These are phyloP conservation scores for Ceratocystis ficicola DNA, from an alignment of 2,329 filamentous ascomycete genomes.

Conservation along the genomic window DNA sequence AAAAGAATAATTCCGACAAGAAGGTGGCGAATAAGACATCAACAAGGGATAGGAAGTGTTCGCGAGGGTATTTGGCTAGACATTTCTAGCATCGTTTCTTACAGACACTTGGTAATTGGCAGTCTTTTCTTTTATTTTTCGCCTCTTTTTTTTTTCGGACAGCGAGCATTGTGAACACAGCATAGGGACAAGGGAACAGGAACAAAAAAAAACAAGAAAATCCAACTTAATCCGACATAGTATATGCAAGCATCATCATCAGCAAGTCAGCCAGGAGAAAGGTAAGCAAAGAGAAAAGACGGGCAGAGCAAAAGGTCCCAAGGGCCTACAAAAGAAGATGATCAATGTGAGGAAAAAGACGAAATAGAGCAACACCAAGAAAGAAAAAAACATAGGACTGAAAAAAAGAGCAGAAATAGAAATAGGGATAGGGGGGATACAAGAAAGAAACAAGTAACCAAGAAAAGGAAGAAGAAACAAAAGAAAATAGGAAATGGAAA, in stretches of 20 bases:
- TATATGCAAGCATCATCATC: no score
- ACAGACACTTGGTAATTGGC: no score
- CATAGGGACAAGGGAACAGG: not conserved
- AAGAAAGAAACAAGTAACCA: constrained; percentile 6
- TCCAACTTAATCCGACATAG: no score
- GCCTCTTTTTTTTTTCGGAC: not conserved
- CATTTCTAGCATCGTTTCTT: not conserved
- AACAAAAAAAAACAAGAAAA: no score
- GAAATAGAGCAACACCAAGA: constrained; percentile 2
- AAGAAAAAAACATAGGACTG: constrained; percentile 4
- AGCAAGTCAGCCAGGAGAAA: no score
- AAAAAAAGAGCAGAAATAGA: not conserved
- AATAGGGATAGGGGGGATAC: constrained; percentile 3
- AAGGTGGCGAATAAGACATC: no score
- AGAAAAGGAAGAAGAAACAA: constrained; percentile 12
- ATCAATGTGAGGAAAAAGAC: not conserved
- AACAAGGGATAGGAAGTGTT: not conserved
- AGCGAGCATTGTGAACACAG: not conserved
- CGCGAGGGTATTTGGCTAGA: not conserved
- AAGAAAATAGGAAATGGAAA: not conserved
- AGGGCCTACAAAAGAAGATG: not conserved
- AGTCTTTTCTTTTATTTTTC: not conserved
- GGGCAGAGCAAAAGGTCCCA: not conserved
- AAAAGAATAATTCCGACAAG: not conserved
- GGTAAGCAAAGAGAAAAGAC: not conserved